Percentiles rank a stretch among this genome's conserved stretches.
Evolutionary conservation across 1,284 basidiomycete species (phyloP).

Genomic region (Rhodotorula sp.): DNA sequence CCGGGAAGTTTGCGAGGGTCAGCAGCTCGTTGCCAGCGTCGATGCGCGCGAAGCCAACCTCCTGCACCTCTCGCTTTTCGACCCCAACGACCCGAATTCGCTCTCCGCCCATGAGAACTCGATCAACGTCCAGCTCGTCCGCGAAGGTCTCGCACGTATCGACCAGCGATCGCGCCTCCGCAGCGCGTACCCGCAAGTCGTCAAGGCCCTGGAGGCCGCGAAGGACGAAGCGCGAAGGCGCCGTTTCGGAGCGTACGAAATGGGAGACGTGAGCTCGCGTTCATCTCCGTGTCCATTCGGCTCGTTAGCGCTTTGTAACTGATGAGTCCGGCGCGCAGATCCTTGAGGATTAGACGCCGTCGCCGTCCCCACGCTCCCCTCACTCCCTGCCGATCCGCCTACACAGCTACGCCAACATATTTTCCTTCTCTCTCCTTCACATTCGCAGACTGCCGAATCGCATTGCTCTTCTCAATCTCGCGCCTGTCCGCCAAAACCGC

Average conservation of each 20-base stretch:
- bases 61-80: conserved; percentile 42
- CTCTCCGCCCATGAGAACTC: conserved; percentile 23
- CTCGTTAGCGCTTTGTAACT: neutral
- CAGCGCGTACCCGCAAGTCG: conserved; percentile 40
- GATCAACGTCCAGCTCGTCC: conserved; percentile 42
- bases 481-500: neutral
- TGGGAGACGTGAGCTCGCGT: conserved; percentile 26
- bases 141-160: conserved; percentile 41
- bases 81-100: conserved; percentile 34
- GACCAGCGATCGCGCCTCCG: conserved; percentile 38
- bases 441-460: neutral
- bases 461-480: neutral
- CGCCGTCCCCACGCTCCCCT: too few species aligned
- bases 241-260: conserved; percentile 34
- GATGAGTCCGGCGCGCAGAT: neutral
- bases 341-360: conserved; percentile 15
- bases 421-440: neutral
- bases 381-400: conserved; percentile 12
- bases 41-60: conserved; percentile 66
- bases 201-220: conserved; percentile 40
- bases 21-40: conserved; percentile 83
- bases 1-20: conserved; percentile 75
- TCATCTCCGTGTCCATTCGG: too few species aligned
- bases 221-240: conserved; percentile 37
- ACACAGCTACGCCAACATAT: conserved; percentile 9